These are phyloP conservation scores for Chaetomium globosum DNA, from an alignment of 2,329 filamentous ascomycete species.

Conservation along the genomic window DNA sequence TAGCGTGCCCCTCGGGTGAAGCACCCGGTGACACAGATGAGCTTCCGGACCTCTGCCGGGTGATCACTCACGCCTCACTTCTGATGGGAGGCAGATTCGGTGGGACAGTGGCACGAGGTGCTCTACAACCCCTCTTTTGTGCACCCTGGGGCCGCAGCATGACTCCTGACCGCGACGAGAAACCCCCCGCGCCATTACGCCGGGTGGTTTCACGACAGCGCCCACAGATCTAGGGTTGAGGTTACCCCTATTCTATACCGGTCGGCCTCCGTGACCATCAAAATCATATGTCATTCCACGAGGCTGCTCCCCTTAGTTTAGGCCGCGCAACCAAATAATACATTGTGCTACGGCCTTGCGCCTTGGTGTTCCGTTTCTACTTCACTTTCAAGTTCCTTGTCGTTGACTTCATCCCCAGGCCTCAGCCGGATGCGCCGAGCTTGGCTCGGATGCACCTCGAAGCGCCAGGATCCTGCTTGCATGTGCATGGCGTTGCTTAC, in stretches of 20 bases:
- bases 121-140: not conserved
- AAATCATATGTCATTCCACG: not conserved
- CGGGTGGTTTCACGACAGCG: not conserved
- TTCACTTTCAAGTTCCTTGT: not conserved
- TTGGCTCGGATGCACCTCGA: constrained; percentile 1
- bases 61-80: constrained; percentile 15
- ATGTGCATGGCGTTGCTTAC: constrained; percentile 1
- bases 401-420: not conserved
- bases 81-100: constrained; percentile 2
- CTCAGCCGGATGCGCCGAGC: constrained; percentile 4
- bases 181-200: not conserved
- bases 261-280: not conserved
- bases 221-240: constrained; percentile 13
- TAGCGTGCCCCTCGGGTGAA: constrained; percentile 10
- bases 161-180: not conserved
- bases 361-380: not conserved
- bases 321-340: constrained; percentile 15
- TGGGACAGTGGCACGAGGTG: constrained; percentile 5
- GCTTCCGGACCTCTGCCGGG: constrained; percentile 1
- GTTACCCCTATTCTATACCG: not conserved
- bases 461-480: constrained; percentile 14
- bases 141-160: not conserved
- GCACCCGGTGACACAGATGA: constrained; percentile 6
- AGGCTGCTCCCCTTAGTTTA: not conserved
- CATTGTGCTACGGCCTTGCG: constrained; percentile 1